Evolutionary conservation across 1,139 yeast genomes (phyloP).

Genomic region (Yamadazyma taylorii): DNA sequence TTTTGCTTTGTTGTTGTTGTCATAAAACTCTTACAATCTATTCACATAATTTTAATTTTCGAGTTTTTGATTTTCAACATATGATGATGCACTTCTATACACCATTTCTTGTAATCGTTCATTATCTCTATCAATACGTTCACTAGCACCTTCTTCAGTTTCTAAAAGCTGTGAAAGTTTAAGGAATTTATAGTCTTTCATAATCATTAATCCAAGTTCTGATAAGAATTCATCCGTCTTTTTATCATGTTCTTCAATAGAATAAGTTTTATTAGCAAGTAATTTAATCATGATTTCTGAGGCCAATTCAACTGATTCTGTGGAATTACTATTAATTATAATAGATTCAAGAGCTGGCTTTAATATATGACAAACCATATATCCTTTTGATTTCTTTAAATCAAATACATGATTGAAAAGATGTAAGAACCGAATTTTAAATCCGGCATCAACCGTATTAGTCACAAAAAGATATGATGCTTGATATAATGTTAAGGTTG

Average conservation of each 20-base stretch:
- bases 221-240: conserved; percentile 19
- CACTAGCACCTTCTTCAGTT: conserved; percentile 16
- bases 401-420: conserved; percentile 46
- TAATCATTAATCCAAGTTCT: conserved; percentile 13
- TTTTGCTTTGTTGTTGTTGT: too few species aligned
- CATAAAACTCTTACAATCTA: too few species aligned
- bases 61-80: conserved; percentile 37
- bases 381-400: conserved; percentile 35
- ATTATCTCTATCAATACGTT: conserved; percentile 23
- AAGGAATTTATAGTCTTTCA: conserved; percentile 19
- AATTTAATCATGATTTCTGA: conserved; percentile 29
- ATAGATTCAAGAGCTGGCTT: conserved; percentile 40
- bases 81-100: conserved; percentile 40
- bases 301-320: conserved; percentile 28
- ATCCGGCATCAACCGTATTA: conserved; percentile 42
- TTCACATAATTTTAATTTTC: conserved; percentile 25
- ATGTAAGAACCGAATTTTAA: conserved; percentile 54
- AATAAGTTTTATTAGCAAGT: conserved; percentile 22
- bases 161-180: conserved; percentile 14
- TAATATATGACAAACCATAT: conserved; percentile 47
- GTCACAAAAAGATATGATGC: conserved; percentile 49
- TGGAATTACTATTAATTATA: conserved; percentile 29
- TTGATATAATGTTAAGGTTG: conserved; percentile 51
- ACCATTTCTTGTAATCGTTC: conserved; percentile 35
- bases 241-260: conserved; percentile 16